phyloP scores from a whole-genome alignment of 1,284 basidiomycete species.

The Laetiporus sulphureus region DNA sequence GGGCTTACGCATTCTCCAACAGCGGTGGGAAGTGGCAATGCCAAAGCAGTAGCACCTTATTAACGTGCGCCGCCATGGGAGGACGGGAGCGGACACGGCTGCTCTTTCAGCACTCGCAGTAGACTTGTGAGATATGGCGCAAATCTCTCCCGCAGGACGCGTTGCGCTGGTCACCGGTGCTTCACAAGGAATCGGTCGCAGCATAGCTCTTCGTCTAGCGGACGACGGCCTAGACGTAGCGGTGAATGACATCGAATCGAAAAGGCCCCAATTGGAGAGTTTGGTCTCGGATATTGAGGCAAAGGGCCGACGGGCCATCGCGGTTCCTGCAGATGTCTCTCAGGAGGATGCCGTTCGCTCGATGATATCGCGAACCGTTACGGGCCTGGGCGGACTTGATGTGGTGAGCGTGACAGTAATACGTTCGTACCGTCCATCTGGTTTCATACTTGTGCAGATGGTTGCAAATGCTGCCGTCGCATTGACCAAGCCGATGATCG shows the following conservation, averaged over 20 bases:
- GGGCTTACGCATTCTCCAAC: no score
- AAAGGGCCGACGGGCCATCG: conserved; percentile 22
- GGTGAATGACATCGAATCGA: conserved; percentile 28
- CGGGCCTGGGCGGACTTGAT: conserved; percentile 10
- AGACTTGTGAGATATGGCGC: no score
- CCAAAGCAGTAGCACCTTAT: no score
- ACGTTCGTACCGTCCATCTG: neutral
- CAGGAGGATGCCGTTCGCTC: conserved; percentile 29
- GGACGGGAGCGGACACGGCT: no score
- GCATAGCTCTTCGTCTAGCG: conserved; percentile 34
- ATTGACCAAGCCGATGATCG: conserved; percentile 14
- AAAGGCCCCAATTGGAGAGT: conserved; percentile 18
- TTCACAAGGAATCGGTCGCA: conserved; percentile 31
- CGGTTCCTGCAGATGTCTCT: conserved; percentile 27
- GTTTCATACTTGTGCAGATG: conserved; percentile 16
- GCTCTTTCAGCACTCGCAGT: no score
- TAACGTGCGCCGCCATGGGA: no score
- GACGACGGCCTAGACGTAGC: conserved; percentile 34
- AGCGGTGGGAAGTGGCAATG: no score
- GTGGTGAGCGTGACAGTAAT: conserved; percentile 4
- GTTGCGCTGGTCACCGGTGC: conserved; percentile 30
- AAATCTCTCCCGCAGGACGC: neutral
- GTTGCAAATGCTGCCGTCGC: conserved; percentile 28
- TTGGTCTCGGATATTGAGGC: conserved; percentile 24
- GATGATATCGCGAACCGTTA: conserved; percentile 22